Percentiles rank a stretch among this genome's conserved stretches.
Evolutionary conservation across 1,139 yeast genomes (phyloP).

Genomic region (Williopsis jadinii): DNA sequence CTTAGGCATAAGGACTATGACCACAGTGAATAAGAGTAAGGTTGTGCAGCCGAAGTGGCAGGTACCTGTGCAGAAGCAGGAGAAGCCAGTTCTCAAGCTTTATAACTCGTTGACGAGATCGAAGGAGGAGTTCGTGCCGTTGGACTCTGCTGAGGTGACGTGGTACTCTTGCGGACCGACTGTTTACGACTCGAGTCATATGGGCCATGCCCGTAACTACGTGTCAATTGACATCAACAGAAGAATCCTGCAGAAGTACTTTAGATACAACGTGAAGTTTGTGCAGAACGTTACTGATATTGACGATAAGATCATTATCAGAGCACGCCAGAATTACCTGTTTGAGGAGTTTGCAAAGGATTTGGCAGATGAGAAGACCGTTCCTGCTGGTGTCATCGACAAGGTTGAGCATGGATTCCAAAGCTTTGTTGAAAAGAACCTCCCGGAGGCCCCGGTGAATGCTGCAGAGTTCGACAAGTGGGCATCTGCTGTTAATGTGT

Average conservation of each 20-base stretch:
- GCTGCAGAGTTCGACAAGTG: constrained; percentile 42
- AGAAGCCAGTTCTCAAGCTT: constrained; percentile 35
- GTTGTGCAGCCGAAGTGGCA: constrained; percentile 39
- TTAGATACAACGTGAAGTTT: constrained; percentile 79
- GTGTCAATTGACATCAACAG: constrained; percentile 92
- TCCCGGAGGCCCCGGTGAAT: constrained; percentile 38
- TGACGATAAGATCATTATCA: constrained; percentile 90
- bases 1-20: constrained; percentile 14
- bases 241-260: constrained; percentile 79
- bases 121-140: constrained; percentile 71
- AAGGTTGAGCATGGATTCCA: constrained; percentile 27
- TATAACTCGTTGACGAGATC: constrained; percentile 82
- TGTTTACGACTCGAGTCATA: constrained; percentile 92
- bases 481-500: constrained; percentile 42
- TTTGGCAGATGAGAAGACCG: constrained; percentile 19
- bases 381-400: constrained; percentile 33
- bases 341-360: constrained; percentile 50
- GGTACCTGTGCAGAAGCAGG: constrained; percentile 25
- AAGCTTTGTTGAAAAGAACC: constrained; percentile 55
- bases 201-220: constrained; percentile 99
- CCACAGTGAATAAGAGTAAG: constrained; percentile 21
- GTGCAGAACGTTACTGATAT: constrained; percentile 97
- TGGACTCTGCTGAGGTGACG: constrained; percentile 52
- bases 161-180: constrained; percentile 99
- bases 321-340: constrained; percentile 85